These are phyloP conservation scores for Pulveroboletus ravenelii DNA, from an alignment of 768 basidiomycete genomes.

Conservation along the genomic window DNA sequence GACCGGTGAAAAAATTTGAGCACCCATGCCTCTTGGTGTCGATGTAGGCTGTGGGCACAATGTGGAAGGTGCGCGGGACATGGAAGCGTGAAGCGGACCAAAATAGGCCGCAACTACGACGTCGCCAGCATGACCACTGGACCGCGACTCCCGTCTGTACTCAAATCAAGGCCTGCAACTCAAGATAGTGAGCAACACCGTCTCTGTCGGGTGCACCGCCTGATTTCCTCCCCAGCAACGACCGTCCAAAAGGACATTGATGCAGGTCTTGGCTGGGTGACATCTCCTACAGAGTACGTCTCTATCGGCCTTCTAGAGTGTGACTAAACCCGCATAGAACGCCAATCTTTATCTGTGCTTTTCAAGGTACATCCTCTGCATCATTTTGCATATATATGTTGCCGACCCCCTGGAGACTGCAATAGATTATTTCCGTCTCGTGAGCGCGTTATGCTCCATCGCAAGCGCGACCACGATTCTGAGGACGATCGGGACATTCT, in stretches of 20 bases:
- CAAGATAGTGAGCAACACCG: constrained; percentile 26
- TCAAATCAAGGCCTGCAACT: constrained; percentile 30
- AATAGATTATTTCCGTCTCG: constrained; percentile 67
- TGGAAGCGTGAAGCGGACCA: neutral
- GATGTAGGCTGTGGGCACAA: neutral
- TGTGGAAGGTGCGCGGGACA: neutral
- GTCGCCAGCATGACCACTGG: constrained; percentile 13
- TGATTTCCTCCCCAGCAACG: constrained; percentile 32
- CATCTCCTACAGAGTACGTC: constrained; percentile 60
- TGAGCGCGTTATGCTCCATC: constrained; percentile 64
- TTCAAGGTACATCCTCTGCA: constrained; percentile 40
- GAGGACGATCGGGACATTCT: constrained; percentile 54
- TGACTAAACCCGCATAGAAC: constrained; percentile 43
- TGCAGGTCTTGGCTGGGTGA: constrained; percentile 53
- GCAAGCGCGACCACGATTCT: constrained; percentile 66
- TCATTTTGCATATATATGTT: neutral
- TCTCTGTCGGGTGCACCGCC: neutral
- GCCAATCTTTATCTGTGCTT: constrained; percentile 74
- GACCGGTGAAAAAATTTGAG: constrained; percentile 23
- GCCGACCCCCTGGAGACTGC: constrained; percentile 44
- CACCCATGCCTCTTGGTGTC: constrained; percentile 7
- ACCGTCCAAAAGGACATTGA: constrained; percentile 54
- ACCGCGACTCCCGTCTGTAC: constrained; percentile 31
- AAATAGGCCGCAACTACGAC: neutral
- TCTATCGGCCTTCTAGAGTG: neutral